Evolutionary conservation across 139 green algal genomes (phyloP), one percentile per base, ranked within the genome.

Genomic region (Auxenochlorella protothecoides): DNA sequence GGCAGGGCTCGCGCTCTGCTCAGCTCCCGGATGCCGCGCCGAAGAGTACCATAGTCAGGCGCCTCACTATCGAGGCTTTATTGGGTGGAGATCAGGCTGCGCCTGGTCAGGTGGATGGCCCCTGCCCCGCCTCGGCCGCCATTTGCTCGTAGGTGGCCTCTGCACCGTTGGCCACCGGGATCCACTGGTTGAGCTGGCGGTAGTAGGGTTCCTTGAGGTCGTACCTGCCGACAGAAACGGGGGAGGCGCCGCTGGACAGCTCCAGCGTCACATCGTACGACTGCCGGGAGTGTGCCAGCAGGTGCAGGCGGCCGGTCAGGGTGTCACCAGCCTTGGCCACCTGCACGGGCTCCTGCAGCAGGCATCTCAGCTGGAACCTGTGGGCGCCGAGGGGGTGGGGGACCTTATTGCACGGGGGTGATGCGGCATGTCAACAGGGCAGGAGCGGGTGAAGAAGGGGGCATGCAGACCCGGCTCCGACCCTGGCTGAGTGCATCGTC

Each of bases 181-280:
- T 68, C 72, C 72, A 76, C 59, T 76, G 72, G 57, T 65, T 67
- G 51, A 89, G 71, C 73, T 90, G 85, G 66, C 89, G 76, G 85
- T 96, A 97, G 79, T 93, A 96, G 0, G 91, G 91, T 75, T 97
- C 91, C 74, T 97, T 97, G 59, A 97, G 74, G 71, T 97, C 91
- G 59, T 89, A 90, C 63, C 82, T 82, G n/a, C 87, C 88, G 2
- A 60, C 14, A 9, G 51, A 73, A 44, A 60, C 65, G 62, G 76
- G 65, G n/a, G 44, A 27, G 0, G 59, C 44, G 53, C 3, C 5
- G 52, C 13, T 64, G 57, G 3, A 44, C 52, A 52, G 10, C 2
- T 27, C 3, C 10, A 2, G 56, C 10, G 65, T 55, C 52, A 96
- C 78, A 69, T 92, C 83, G 68, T 96, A 96, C 72, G 80, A 90